Conservation (phyloP, 768 basidiomycete species). For the Leccinum subgranulosum region DNA sequence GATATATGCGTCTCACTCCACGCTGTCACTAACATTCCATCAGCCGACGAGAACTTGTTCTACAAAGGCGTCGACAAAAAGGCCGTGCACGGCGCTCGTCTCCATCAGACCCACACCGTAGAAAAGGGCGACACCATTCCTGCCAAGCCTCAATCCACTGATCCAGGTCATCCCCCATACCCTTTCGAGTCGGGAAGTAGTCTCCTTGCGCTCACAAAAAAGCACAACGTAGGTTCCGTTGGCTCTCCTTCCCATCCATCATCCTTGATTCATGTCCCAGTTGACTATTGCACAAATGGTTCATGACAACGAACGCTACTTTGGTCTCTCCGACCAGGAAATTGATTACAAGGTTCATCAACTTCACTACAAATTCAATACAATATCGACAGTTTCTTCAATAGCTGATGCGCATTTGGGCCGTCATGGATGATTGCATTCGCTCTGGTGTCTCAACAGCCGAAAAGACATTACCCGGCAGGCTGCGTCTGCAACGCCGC, state of each 20-base stretch:
- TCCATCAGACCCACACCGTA: slow-evolving; percentile 59
- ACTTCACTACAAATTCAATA: neutral
- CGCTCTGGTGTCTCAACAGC: slow-evolving; percentile 77
- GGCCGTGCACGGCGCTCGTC: slow-evolving; percentile 73
- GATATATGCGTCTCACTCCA: neutral
- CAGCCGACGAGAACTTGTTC: slow-evolving; percentile 91
- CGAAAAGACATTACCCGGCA: slow-evolving; percentile 83
- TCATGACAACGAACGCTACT: slow-evolving; percentile 85
- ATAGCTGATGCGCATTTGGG: slow-evolving; percentile 75
- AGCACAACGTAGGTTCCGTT: slow-evolving; percentile 66
- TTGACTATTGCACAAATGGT: slow-evolving; percentile 94
- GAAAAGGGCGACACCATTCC: slow-evolving; percentile 24
- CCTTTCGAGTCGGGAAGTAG: slow-evolving; percentile 78
- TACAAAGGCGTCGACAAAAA: slow-evolving; percentile 90
- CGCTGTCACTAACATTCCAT: neutral
- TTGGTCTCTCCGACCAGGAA: slow-evolving; percentile 72
- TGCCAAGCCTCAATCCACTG: slow-evolving; percentile 11
- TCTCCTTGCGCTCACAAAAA: slow-evolving; percentile 70
- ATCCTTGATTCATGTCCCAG: slow-evolving; percentile 37
- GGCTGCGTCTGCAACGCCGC: slow-evolving; percentile 71
- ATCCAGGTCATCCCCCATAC: slow-evolving; percentile 68
- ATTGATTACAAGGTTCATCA: slow-evolving; percentile 65
- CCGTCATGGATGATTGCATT: slow-evolving; percentile 92
- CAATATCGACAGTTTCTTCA: neutral
- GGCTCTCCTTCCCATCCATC: neutral